Percentiles rank a stretch among this genome's conserved stretches.
phyloP scores from a whole-genome alignment of 495 filamentous ascomycete species.

The Aspergillus indologenus region DNA sequence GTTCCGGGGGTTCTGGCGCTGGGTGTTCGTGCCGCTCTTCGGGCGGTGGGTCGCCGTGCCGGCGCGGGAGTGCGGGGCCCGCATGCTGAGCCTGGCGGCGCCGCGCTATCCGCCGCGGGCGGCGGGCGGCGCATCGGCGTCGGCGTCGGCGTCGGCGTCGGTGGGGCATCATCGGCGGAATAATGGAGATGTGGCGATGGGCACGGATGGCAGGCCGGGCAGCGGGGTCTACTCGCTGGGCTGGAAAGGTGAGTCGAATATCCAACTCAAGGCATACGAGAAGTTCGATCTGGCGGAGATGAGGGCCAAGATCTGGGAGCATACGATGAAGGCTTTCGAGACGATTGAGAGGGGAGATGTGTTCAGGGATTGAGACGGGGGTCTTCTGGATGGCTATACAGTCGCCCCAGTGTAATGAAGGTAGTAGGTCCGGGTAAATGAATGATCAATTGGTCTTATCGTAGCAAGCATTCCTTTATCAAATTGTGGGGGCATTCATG shows the following conservation, averaged over 20 bases:
- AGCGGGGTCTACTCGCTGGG: slow-evolving; percentile 8
- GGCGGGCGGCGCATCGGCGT: no score
- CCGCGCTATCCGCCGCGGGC: slow-evolving; percentile 3
- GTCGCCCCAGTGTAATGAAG: no score
- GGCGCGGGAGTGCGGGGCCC: slow-evolving; percentile 1
- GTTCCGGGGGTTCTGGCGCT: slow-evolving; percentile 5
- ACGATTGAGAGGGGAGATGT: slow-evolving; percentile 3
- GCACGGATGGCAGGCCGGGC: slow-evolving; percentile 7
- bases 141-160: not conserved
- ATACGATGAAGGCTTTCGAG: slow-evolving; percentile 7
- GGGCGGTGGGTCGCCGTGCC: not conserved
- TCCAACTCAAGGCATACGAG: not conserved
- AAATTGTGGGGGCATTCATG: no score
- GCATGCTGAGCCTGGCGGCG: slow-evolving; percentile 2
- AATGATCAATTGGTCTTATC: no score
- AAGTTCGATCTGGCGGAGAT: slow-evolving; percentile 5
- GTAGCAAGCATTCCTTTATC: no score
- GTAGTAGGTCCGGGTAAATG: not conserved
- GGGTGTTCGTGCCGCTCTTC: slow-evolving; percentile 6
- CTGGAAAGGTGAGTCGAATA: slow-evolving; percentile 5
- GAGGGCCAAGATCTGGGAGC: slow-evolving; percentile 7
- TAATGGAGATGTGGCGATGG: not conserved
- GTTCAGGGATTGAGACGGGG: not conserved
- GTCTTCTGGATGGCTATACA: not conserved
- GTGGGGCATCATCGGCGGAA: no score